Evolutionary conservation across 2,329 filamentous ascomycete genomes (phyloP).

Genomic region (Macroventuria anomochaeta): DNA sequence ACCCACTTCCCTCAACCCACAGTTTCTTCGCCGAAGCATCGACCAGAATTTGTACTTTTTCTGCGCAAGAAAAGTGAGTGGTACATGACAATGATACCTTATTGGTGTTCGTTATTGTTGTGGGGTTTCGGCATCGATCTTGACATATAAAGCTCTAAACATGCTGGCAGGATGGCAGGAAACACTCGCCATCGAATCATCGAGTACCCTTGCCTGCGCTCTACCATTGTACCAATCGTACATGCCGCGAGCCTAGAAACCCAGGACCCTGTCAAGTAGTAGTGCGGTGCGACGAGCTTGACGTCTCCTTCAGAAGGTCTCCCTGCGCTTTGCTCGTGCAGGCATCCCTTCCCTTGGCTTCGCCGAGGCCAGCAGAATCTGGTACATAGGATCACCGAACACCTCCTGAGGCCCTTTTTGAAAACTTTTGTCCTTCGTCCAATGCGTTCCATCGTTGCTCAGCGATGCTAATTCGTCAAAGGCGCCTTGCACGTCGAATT

Average conservation of each 20-base stretch:
- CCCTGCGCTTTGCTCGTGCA: constrained; percentile 26
- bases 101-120: too few species aligned
- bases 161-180: too few species aligned
- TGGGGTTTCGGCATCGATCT: too few species aligned
- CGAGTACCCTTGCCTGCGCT: too few species aligned
- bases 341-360: constrained; percentile 39
- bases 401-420: constrained; percentile 25
- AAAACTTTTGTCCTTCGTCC: constrained; percentile 23
- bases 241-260: too few species aligned
- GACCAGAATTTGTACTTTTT: not conserved
- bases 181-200: too few species aligned
- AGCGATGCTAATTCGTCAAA: constrained; percentile 24
- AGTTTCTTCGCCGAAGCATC: not conserved
- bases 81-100: too few species aligned
- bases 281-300: too few species aligned
- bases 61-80: too few species aligned
- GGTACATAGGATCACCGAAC: constrained; percentile 36
- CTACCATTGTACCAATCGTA: too few species aligned
- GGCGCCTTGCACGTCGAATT: constrained; percentile 31
- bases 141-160: too few species aligned
- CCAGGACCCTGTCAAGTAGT: too few species aligned
- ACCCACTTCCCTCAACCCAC: not conserved
- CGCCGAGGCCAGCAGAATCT: constrained; percentile 33
- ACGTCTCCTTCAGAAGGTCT: not conserved
- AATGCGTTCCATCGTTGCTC: constrained; percentile 26